A percentile compares a stretch with the other conserved stretches of the same genome.
These are phyloP conservation scores for Metschnikowia colocasiae DNA, from an alignment of 805 yeast genomes.

Conservation along the genomic window DNA sequence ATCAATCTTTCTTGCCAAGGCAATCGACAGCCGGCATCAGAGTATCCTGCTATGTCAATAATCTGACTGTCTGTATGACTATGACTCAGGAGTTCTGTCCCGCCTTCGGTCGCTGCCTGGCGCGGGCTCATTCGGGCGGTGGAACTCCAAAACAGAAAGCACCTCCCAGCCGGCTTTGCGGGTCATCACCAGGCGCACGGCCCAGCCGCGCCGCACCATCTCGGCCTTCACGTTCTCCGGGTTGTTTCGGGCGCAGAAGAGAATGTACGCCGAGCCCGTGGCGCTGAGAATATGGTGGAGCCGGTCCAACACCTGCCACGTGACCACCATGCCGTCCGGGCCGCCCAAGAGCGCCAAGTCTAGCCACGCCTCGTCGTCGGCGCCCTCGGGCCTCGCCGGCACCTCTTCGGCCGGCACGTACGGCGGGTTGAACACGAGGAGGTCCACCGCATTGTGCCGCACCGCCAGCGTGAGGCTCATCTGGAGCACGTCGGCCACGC, in stretches of 20 bases:
- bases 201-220: conserved; percentile 55
- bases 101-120: too few relatives aligned
- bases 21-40: too few relatives aligned
- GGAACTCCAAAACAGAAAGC: conserved; percentile 66
- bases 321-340: conserved; percentile 81
- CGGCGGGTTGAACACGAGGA: conserved; percentile 90
- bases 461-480: conserved; percentile 55
- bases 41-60: too few relatives aligned
- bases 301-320: conserved; percentile 55
- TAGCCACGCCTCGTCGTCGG: conserved; percentile 63
- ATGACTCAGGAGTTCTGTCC: too few relatives aligned
- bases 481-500: conserved; percentile 36
- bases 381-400: conserved; percentile 51
- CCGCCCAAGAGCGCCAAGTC: conserved; percentile 93
- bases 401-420: conserved; percentile 86
- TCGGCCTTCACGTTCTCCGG: conserved; percentile 56
- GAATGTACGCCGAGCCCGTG: conserved; percentile 75
- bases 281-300: conserved; percentile 51
- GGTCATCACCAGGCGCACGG: conserved; percentile 46
- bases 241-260: conserved; percentile 87
- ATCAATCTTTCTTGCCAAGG: too few relatives aligned
- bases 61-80: too few relatives aligned
- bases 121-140: too few relatives aligned
- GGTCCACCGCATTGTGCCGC: conserved; percentile 49
- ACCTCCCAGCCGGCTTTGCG: conserved; percentile 97